phyloP scores from a whole-genome alignment of 768 basidiomycete genomes.

The Holtermanniella nyarrowii region DNA sequence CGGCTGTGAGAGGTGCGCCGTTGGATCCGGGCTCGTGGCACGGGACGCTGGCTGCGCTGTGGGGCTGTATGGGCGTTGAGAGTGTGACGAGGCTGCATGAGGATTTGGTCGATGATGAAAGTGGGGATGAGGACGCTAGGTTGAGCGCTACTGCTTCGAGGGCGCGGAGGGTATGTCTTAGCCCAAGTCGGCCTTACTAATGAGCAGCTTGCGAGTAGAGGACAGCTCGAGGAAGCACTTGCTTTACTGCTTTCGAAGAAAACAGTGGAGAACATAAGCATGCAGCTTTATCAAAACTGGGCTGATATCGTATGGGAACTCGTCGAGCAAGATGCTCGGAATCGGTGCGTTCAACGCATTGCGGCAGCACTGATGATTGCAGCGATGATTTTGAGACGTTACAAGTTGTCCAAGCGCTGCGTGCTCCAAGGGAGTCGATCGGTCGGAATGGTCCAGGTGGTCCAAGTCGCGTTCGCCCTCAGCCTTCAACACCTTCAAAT shows the following conservation, averaged over 20 bases:
- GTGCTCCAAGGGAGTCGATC: conserved; percentile 6
- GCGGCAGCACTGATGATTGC: neutral
- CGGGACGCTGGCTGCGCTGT: conserved; percentile 28
- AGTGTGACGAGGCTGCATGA: conserved; percentile 25
- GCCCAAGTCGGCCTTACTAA: neutral
- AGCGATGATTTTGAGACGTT: conserved; percentile 14
- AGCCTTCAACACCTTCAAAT: neutral
- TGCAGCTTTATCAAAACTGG: conserved; percentile 28
- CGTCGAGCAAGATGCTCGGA: conserved; percentile 16
- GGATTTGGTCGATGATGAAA: conserved; percentile 14
- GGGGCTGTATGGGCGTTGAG: conserved; percentile 25
- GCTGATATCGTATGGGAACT: conserved; percentile 24
- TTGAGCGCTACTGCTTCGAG: conserved; percentile 22
- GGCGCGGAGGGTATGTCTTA: conserved; percentile 24
- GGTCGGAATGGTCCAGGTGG: conserved; percentile 17
- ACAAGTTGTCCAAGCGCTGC: conserved; percentile 4
- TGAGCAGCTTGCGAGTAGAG: conserved; percentile 9
- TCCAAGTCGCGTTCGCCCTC: conserved; percentile 7
- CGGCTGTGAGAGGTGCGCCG: conserved; percentile 4
- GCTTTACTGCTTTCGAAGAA: conserved; percentile 13
- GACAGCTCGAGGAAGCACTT: conserved; percentile 19
- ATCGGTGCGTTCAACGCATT: conserved; percentile 14
- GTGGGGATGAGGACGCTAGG: conserved; percentile 8
- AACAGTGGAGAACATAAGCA: conserved; percentile 12
- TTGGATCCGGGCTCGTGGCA: conserved; percentile 23